These are phyloP conservation scores for Stentor coeruleus DNA, from an alignment of 73 alveolate genomes.

Conservation along the genomic window DNA sequence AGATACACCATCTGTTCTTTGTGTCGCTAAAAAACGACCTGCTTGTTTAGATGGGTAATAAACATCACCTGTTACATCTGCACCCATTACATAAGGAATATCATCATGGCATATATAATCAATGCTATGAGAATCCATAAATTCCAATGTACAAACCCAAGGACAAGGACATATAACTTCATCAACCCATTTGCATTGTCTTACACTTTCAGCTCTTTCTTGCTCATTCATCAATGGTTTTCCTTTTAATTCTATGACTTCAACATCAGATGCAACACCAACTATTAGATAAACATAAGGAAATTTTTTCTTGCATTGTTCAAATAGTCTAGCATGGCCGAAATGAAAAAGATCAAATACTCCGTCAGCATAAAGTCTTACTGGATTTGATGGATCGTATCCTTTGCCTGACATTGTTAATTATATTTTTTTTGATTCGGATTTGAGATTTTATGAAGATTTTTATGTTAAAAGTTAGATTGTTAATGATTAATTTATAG, in stretches of 20 bases:
- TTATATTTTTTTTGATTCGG: neutral
- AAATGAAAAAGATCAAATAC: constrained; percentile 90
- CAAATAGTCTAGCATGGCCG: constrained; percentile 89
- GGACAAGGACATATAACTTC: constrained; percentile 96
- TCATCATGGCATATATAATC: constrained; percentile 93
- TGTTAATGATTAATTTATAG: too few relatives aligned
- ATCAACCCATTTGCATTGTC: constrained; percentile 97
- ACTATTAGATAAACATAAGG: constrained; percentile 87
- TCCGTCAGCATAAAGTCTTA: constrained; percentile 92
- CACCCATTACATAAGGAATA: constrained; percentile 85
- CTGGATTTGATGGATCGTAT: constrained; percentile 82
- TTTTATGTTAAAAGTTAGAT: neutral
- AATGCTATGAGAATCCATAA: constrained; percentile 65
- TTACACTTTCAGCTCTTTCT: constrained; percentile 89
- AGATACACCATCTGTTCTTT: constrained; percentile 95
- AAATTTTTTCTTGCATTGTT: constrained; percentile 89
- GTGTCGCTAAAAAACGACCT: constrained; percentile 91
- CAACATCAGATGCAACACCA: constrained; percentile 95
- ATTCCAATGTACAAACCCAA: constrained; percentile 83
- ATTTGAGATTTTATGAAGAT: constrained; percentile 11
- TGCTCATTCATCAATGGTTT: constrained; percentile 87
- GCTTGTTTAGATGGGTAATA: constrained; percentile 83
- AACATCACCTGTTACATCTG: constrained; percentile 78
- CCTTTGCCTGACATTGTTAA: constrained; percentile 49
- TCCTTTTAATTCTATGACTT: constrained; percentile 87